Conservation (phyloP, 2,329 filamentous ascomycete genomes). For the Fusarium zealandicum region DNA sequence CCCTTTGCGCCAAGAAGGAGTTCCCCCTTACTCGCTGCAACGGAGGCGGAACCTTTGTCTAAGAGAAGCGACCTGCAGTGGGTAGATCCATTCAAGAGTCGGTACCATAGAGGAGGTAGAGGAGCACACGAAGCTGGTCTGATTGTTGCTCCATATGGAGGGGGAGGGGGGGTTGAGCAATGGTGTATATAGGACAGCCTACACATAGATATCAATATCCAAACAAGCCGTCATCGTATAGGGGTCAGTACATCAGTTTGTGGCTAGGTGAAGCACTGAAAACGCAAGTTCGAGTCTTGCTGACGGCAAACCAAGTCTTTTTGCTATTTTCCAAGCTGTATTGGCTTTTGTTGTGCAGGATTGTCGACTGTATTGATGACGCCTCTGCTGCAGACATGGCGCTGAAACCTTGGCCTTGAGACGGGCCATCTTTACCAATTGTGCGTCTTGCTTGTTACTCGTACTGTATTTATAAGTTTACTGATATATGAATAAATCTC, state of each 20-base stretch:
- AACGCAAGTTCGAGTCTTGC: conserved; percentile 38
- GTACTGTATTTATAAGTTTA: too few relatives aligned
- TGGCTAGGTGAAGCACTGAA: conserved; percentile 34
- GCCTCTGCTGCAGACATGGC: too few relatives aligned
- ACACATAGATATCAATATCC: neutral
- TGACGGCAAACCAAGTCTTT: conserved; percentile 27
- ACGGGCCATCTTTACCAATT: too few relatives aligned
- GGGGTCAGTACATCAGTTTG: conserved; percentile 38
- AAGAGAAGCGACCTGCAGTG: too few relatives aligned
- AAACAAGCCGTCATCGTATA: conserved; percentile 34
- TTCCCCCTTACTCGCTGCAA: conserved; percentile 20
- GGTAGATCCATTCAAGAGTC: too few relatives aligned
- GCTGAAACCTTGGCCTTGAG: too few relatives aligned
- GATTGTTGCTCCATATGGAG: too few relatives aligned
- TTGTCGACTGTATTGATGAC: neutral
- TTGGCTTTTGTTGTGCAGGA: conserved; percentile 9
- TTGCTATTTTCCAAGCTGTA: conserved; percentile 6
- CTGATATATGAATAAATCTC: too few relatives aligned
- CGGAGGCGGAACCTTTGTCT: conserved; percentile 13
- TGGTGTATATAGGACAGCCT: neutral
- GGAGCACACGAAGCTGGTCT: too few relatives aligned
- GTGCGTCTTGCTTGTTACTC: too few relatives aligned
- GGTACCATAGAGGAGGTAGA: too few relatives aligned
- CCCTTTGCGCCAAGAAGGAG: conserved; percentile 16
- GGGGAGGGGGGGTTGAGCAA: too few relatives aligned